Base-by-base conservation (phyloP, 202 grass and related monocot genomes). In the Zizania palustris region DNA sequence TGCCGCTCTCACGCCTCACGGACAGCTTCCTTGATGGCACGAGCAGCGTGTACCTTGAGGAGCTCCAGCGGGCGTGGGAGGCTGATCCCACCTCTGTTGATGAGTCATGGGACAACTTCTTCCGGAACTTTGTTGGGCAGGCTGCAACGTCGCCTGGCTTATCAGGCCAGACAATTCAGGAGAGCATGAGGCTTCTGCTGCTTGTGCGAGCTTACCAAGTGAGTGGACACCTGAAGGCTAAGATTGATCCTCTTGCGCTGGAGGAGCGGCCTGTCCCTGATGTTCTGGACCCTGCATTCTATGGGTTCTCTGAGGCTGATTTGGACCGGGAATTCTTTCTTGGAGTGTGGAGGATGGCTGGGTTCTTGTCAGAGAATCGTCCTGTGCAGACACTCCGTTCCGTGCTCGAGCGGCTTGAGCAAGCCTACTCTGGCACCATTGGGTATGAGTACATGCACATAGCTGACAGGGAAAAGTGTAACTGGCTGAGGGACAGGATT, bases 381-480 rank as follows among this genome's bases (percentile, higher is more conserved):
- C 91, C 94, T 5, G 86, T 97, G 68, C 91, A 93, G 76, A 97
- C 91, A 11, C 86, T 97, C 35, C 80, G 89, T 8, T 85, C 79
- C 0, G 90, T 97, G 36, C 39, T 93, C 37, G 75, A 72, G 16
- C 72, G 88, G 66, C 86, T 97, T 1, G 91, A 97, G 75, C 94
- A 90, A 42, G 91, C 94, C 1, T 97, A 97, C 75, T 93, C 91
- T 11, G 91, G 93, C 22, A 88, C 84, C 16, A 59, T 93, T n/a
- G 94, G 94, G 1, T 97, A 97, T 18, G 94, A 97, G 66, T 93
- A 92, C 80, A 93, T 97, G 94, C 94, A 97, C 65, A 92, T 97
- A 63, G 37, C 86, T 11, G 88, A 93, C 59, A 71, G 80, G 16
- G 94, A 97, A 39, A 92, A 97, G 72, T 97, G 94, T 56, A 93